Evolutionary conservation across 2,329 filamentous ascomycete species (phyloP), one percentile per base, ranked within the genome.

Genomic region (Colletotrichum higginsianum): DNA sequence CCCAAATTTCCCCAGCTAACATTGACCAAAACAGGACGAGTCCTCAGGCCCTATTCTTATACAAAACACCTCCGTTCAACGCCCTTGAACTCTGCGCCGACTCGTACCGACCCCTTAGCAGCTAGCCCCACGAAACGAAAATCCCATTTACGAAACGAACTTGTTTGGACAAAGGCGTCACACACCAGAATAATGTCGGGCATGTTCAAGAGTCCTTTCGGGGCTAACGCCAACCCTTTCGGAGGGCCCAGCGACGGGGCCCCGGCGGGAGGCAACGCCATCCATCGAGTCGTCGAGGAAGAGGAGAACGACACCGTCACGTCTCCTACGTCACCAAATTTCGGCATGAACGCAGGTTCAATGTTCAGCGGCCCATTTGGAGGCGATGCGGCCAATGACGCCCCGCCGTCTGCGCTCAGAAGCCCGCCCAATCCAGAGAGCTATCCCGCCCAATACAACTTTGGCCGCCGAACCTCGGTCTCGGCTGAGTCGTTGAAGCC

Each of bases 401-500:
- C 79, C 23, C 85, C 85, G 23, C 83, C 85, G 16, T 84, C 85
- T 71, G 78, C 82, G 72, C 66, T 85, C 76, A 79, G 87, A 80
- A 82, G 82, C 76, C 80, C 86, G 26, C 86, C 87, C 68, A 89
- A 89, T 72, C 84, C 88, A 49, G 91, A 94, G 75, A 91, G 90
- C 77, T 94, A 98, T 79, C 96, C 96, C 67, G 93, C 90, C 76
- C 95, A 98, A 81, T 98, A 98, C 85, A 97, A 97, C 82, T 92
- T 98, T 83, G 93, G 91, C 77, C 93, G 96, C 74, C 94, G 96
- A 77, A 98, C 95, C 49, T 98, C 96, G 4, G 96, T 99, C 64
- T 98, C 96, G 50, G 96, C 96, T 61, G 96, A 99, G 84, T 98
- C 96, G 2, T 88, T 98, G 78, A 97, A 98, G 82, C 96, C 96